Percentiles rank a stretch among this genome's conserved stretches.
Conservation (phyloP, 2,329 filamentous ascomycete species). For the Diaporthe sp. region DNA sequence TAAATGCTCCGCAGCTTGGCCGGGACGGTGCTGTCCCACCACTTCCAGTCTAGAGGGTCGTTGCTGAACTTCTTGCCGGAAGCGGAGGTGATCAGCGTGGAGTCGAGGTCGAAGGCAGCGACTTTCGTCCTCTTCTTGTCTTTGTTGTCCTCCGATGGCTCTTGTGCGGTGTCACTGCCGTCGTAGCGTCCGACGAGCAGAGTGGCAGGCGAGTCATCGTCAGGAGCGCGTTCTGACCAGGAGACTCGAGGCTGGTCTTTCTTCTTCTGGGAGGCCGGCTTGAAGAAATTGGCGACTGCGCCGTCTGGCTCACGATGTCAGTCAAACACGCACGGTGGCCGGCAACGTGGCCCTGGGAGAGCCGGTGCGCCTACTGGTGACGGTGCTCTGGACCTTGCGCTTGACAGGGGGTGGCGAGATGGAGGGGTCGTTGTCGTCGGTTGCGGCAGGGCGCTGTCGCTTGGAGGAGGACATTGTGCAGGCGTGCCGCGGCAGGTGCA, state of each 20-base stretch:
- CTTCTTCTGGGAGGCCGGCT: conserved; percentile 86
- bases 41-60: conserved; percentile 88
- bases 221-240: conserved; percentile 77
- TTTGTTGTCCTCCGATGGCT: conserved; percentile 46
- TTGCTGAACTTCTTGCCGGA: conserved; percentile 85
- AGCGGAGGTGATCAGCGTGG: conserved; percentile 84
- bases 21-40: conserved; percentile 86
- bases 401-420: conserved; percentile 69
- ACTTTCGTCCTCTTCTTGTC: conserved; percentile 66
- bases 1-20: conserved; percentile 76
- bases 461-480: conserved; percentile 42
- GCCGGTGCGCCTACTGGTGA: conserved; percentile 60
- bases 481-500: neutral
- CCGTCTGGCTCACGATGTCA: conserved; percentile 62
- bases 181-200: conserved; percentile 83
- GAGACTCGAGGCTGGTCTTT: conserved; percentile 74
- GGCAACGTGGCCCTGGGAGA: neutral
- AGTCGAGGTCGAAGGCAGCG: conserved; percentile 85
- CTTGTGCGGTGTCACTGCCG: conserved; percentile 51
- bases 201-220: conserved; percentile 64
- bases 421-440: conserved; percentile 51
- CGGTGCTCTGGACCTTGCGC: conserved; percentile 65
- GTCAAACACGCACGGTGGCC: neutral
- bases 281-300: conserved; percentile 89
- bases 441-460: conserved; percentile 39